Conservation (phyloP, 2,329 filamentous ascomycete species). For the Exophiala sideris region DNA sequence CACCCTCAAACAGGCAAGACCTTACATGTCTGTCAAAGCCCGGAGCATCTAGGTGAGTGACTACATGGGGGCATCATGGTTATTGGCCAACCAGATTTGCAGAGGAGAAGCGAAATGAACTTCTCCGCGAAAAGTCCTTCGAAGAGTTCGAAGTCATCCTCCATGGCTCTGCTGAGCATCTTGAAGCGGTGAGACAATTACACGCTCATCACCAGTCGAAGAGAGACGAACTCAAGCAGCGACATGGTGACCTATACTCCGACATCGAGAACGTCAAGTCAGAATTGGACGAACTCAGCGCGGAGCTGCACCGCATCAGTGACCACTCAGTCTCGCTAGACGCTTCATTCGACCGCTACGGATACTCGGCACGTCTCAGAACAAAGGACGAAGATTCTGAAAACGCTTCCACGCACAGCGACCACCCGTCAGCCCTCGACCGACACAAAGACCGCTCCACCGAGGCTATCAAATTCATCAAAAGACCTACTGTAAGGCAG, state of each 20-base stretch:
- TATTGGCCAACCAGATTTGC: background rate
- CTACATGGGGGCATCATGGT: constrained; percentile 35
- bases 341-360: constrained; percentile 62
- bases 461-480: constrained; percentile 55
- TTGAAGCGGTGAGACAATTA: constrained; percentile 46
- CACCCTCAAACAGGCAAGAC: constrained; percentile 53
- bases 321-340: constrained; percentile 55
- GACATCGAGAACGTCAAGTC: constrained; percentile 56
- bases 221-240: constrained; percentile 46
- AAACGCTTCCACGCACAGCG: constrained; percentile 22
- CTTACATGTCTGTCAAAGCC: constrained; percentile 55
- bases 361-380: constrained; percentile 58
- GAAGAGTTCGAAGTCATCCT: constrained; percentile 21
- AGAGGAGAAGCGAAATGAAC: constrained; percentile 13
- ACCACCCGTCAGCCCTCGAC: constrained; percentile 28
- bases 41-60: constrained; percentile 46
- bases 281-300: constrained; percentile 52
- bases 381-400: constrained; percentile 40
- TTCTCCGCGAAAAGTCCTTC: constrained; percentile 4
- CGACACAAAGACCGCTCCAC: constrained; percentile 30
- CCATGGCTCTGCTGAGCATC: constrained; percentile 18
- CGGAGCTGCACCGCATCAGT: constrained; percentile 54
- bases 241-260: constrained; percentile 51
- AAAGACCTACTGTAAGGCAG: constrained; percentile 59
- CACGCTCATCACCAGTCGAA: constrained; percentile 53